Evolutionary conservation across 768 basidiomycete species (phyloP).

Genomic region (Obba rivulosa): DNA sequence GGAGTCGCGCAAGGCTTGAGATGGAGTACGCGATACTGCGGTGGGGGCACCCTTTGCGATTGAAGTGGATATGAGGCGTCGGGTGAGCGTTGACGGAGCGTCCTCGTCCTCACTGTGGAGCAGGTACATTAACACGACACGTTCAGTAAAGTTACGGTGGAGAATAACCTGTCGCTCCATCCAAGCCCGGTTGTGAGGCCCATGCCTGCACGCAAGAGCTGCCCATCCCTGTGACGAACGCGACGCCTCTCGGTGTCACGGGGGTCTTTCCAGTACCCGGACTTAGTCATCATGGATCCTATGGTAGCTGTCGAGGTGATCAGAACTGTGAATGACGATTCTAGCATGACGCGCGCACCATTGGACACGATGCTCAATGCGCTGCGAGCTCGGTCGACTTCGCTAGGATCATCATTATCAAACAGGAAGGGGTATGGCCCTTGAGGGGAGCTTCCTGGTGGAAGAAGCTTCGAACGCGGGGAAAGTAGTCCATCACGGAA

Average conservation of each 20-base stretch:
- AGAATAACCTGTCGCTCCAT: slow-evolving; percentile 34
- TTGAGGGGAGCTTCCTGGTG: slow-evolving; percentile 17
- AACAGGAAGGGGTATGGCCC: slow-evolving; percentile 8
- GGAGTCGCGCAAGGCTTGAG: neutral
- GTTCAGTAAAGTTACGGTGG: no score
- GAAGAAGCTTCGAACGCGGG: slow-evolving; percentile 33
- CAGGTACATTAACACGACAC: no score
- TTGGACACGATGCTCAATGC: slow-evolving; percentile 22
- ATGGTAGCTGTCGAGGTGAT: slow-evolving; percentile 3
- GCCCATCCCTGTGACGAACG: slow-evolving; percentile 31
- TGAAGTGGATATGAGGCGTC: slow-evolving; percentile 28
- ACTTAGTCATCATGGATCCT: slow-evolving; percentile 24
- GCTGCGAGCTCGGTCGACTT: slow-evolving; percentile 15
- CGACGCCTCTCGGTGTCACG: slow-evolving; percentile 31
- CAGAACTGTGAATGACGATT: neutral
- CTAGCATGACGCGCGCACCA: slow-evolving; percentile 14
- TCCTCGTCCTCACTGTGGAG: slow-evolving; percentile 40
- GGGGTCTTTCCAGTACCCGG: slow-evolving; percentile 30
- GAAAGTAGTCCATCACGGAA: slow-evolving; percentile 35
- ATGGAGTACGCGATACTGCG: slow-evolving; percentile 6
- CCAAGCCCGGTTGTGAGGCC: slow-evolving; percentile 37
- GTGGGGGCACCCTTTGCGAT: slow-evolving; percentile 20
- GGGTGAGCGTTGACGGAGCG: slow-evolving; percentile 33
- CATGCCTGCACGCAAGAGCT: slow-evolving; percentile 31
- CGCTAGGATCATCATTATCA: slow-evolving; percentile 2